Percentiles rank a stretch among this genome's conserved stretches.
These are phyloP conservation scores for Cladorrhinum sp. DNA, from an alignment of 2,329 filamentous ascomycete species.

Conservation along the genomic window DNA sequence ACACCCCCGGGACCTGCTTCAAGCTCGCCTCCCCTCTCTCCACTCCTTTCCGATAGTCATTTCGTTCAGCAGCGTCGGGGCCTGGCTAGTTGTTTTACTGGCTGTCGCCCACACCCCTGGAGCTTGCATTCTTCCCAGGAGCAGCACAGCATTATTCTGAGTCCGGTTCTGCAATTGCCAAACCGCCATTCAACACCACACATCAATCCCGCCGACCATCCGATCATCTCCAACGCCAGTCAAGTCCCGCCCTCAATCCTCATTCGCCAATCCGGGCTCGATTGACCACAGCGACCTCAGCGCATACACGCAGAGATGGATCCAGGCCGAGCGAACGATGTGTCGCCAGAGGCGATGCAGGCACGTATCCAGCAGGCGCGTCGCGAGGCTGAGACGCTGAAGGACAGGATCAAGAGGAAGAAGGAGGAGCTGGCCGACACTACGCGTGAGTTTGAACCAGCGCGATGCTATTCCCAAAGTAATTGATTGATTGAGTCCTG, in stretches of 20 bases:
- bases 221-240: constrained; percentile 21
- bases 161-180: constrained; percentile 15
- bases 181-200: constrained; percentile 15
- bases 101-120: constrained; percentile 28
- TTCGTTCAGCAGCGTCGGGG: constrained; percentile 28
- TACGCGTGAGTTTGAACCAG: constrained; percentile 70
- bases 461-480: not conserved
- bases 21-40: constrained; percentile 23
- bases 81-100: constrained; percentile 30
- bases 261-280: constrained; percentile 18
- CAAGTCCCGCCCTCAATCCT: constrained; percentile 12
- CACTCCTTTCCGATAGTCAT: constrained; percentile 29
- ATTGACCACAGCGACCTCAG: constrained; percentile 17
- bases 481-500: constrained; percentile 13
- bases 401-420: constrained; percentile 99
- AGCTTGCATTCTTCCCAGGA: constrained; percentile 29
- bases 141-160: constrained; percentile 7
- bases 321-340: constrained; percentile 54
- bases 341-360: constrained; percentile 79
- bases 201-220: constrained; percentile 19
- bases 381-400: constrained; percentile 94
- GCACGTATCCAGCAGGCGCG: constrained; percentile 87
- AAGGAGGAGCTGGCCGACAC: constrained; percentile 99
- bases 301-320: constrained; percentile 46
- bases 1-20: constrained; percentile 9